Evolutionary conservation across 2,329 filamentous ascomycete species (phyloP), one percentile per base, ranked within the genome.

Genomic region (Aureobasidium subglaciale): DNA sequence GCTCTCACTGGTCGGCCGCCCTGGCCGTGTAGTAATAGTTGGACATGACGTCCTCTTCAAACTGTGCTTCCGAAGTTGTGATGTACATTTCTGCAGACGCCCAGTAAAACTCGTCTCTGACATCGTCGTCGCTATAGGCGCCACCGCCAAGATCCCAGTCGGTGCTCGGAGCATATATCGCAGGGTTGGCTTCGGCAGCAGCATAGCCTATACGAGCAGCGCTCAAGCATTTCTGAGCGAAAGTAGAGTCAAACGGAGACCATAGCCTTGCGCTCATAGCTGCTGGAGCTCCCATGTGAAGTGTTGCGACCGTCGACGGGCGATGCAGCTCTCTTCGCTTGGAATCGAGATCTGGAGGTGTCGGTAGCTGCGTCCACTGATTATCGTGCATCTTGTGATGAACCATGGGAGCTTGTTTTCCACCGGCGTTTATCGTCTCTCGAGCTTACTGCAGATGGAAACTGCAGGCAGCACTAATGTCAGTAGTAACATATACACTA

Each of bases 81-180:
- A 58, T 49, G 45, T 58, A 58, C 43, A 58, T 35, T 22, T 58
- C 57, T 29, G 54, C 53, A 24, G 57, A 54, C 13, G 57, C 57
- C 57, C 57, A 58, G 57, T 56, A 58, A 15, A 56, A 58, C 20
- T 58, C 57, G 25, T 58, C 57, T 35, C 34, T 20, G 13, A 58
- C 57, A 22, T 58, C 57, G 27, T 58, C 56, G 25, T 58, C 57
- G 32, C 45, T 58, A 25, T 58, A 58, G 11, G 57, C 57, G 10
- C 57, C 57, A 9, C 57, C 57, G 10, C 57, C 57, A n/a, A 58
- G 57, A 40, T 58, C 57, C 54, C 57, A 58, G 22, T 58, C 57
- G 4, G 53, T 56, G 8, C 57, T 54, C 13, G 57, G 54, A 20
- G 57, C 57, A n/a, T 43, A 56, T 22, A 58, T 56, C 0, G 37